These are phyloP conservation scores for Boletellus ananas DNA, from an alignment of 768 basidiomycete species.

Conservation along the genomic window DNA sequence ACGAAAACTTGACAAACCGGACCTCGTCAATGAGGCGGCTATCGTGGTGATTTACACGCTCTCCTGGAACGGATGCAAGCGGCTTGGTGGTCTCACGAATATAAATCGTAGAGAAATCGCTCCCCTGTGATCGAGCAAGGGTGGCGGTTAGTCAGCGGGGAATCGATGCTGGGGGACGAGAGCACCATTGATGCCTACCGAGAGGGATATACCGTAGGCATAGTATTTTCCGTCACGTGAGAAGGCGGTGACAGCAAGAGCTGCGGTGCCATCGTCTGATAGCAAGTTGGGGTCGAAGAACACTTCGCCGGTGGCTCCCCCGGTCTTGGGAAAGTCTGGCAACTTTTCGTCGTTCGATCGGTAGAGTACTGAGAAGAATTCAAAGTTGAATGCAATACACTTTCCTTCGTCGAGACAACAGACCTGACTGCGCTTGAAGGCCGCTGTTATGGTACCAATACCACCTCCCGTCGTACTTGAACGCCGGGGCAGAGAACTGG, in stretches of 20 bases:
- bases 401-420: not conserved
- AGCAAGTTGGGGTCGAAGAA: constrained; percentile 82
- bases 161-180: constrained; percentile 2
- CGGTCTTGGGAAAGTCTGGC: constrained; percentile 49
- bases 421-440: constrained; percentile 60
- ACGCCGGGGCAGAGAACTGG: constrained; percentile 60
- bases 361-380: constrained; percentile 46
- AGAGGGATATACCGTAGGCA: constrained; percentile 73
- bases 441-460: constrained; percentile 83
- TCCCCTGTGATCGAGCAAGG: constrained; percentile 45
- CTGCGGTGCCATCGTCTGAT: constrained; percentile 67
- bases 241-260: constrained; percentile 56
- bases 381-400: not conserved
- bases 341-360: constrained; percentile 51
- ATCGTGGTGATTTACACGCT: constrained; percentile 41
- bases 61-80: constrained; percentile 40
- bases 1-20: constrained; percentile 73
- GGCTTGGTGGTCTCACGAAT: constrained; percentile 61
- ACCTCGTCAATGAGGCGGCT: constrained; percentile 61
- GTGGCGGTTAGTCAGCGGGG: not conserved
- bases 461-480: constrained; percentile 67
- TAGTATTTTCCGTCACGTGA: constrained; percentile 65
- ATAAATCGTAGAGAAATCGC: constrained; percentile 69
- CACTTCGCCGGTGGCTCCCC: constrained; percentile 54
- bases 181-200: constrained; percentile 41